Conservation (phyloP, 1,139 yeast genomes). For the Kodamaea ohmeri region DNA sequence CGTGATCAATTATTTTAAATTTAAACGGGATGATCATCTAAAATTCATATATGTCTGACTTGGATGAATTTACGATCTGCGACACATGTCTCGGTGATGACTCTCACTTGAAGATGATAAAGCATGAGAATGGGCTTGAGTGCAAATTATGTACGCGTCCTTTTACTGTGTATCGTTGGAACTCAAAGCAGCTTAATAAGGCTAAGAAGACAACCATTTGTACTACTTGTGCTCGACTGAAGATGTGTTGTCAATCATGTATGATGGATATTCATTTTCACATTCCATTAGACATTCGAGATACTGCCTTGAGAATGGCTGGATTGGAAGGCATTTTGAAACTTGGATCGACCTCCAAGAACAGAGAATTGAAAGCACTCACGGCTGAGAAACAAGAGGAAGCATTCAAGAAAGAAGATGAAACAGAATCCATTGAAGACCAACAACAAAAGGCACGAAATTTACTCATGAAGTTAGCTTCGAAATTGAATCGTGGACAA, state of each 20-base stretch:
- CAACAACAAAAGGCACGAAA: conserved; percentile 28
- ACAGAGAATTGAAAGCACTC: conserved; percentile 45
- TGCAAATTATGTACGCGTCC: conserved; percentile 82
- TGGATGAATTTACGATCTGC: conserved; percentile 47
- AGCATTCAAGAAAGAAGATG: conserved; percentile 17
- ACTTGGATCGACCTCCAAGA: conserved; percentile 16
- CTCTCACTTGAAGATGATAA: conserved; percentile 64
- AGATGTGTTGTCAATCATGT: conserved; percentile 87
- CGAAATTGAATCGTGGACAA: conserved; percentile 26
- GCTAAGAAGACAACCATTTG: conserved; percentile 62
- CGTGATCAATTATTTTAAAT: background rate
- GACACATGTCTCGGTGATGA: conserved; percentile 68
- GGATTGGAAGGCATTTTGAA: conserved; percentile 40
- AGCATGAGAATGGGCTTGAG: conserved; percentile 72
- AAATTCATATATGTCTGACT: conserved; percentile 3
- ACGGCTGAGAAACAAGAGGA: conserved; percentile 38
- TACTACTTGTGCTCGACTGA: conserved; percentile 69
- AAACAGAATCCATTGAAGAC: conserved; percentile 19
- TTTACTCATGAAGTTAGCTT: conserved; percentile 41
- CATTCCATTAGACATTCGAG: conserved; percentile 74
- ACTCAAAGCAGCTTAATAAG: conserved; percentile 31
- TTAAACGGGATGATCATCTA: conserved; percentile 4
- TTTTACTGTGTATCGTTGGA: conserved; percentile 78
- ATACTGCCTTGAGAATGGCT: conserved; percentile 76
- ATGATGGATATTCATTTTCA: conserved; percentile 79